Evolutionary conservation across 108 stramenopile genomes (phyloP).

Genomic region (Hondaea fermentalgiana): DNA sequence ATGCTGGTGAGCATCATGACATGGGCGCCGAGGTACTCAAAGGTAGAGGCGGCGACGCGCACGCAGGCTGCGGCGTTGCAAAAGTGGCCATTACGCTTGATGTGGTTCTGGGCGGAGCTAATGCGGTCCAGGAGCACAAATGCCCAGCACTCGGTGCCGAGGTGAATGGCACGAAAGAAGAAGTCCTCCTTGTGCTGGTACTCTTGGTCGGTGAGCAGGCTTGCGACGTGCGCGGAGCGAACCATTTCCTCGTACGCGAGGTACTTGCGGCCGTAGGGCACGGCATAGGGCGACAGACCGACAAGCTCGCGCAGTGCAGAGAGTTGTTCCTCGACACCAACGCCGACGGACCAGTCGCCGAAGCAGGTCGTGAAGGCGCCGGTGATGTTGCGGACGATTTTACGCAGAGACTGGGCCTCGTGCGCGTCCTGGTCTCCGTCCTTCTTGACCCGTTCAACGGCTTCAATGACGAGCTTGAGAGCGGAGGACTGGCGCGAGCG

Average conservation of each 20-base stretch:
- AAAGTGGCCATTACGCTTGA: conserved; percentile 6
- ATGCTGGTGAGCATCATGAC: conserved; percentile 35
- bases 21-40: conserved; percentile 30
- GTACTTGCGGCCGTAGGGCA: conserved; percentile 11
- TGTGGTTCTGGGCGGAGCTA: neutral
- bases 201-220: neutral
- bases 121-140: conserved; percentile 19
- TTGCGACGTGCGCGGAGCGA: conserved; percentile 2
- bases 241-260: conserved; percentile 23
- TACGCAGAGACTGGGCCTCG: conserved; percentile 20
- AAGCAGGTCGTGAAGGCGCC: conserved; percentile 23
- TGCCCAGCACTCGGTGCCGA: conserved; percentile 37
- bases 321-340: conserved; percentile 32
- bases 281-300: conserved; percentile 12
- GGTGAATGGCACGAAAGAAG: conserved; percentile 31
- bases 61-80: conserved; percentile 25
- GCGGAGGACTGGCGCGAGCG: conserved; percentile 23
- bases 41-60: conserved; percentile 14
- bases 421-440: neutral
- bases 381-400: conserved; percentile 32
- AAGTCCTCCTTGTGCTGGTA: conserved; percentile 33
- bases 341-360: conserved; percentile 32
- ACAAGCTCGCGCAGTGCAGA: conserved; percentile 19
- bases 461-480: conserved; percentile 16
- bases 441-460: neutral